Percentiles rank a stretch among this genome's conserved stretches.
Conservation (phyloP, 2,329 filamentous ascomycete species). For the Penicillium sumatraense region DNA sequence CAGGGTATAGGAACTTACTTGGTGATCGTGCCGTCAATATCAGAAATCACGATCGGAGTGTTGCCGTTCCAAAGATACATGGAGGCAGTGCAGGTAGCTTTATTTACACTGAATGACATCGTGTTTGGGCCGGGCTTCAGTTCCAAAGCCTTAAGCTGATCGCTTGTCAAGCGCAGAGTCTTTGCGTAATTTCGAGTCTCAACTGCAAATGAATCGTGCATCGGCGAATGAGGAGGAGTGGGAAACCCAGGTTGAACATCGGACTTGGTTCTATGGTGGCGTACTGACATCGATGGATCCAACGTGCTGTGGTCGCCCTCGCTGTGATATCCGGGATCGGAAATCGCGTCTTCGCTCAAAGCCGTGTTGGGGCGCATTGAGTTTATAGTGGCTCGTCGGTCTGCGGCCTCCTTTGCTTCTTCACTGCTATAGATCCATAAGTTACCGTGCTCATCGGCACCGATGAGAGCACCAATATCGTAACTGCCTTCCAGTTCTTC, state of each 20-base stretch:
- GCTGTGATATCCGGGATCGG: constrained; percentile 94
- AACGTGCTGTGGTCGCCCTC: constrained; percentile 73
- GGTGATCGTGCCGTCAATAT: constrained; percentile 98
- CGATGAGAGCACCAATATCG: constrained; percentile 93
- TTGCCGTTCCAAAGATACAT: constrained; percentile 95
- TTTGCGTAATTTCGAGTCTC: constrained; percentile 93
- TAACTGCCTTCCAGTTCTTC: constrained; percentile 95
- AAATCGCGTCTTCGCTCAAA: constrained; percentile 76
- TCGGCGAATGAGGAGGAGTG: constrained; percentile 60
- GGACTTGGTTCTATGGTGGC: constrained; percentile 64
- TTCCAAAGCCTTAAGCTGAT: constrained; percentile 85
- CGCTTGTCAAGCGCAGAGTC: constrained; percentile 90
- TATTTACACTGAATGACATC: constrained; percentile 96
- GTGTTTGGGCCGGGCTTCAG: constrained; percentile 85
- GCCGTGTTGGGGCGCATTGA: constrained; percentile 55
- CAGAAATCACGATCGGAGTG: constrained; percentile 93
- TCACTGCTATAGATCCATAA: constrained; percentile 99
- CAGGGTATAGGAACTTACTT: constrained; percentile 58
- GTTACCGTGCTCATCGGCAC: constrained; percentile 92
- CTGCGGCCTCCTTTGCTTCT: constrained; percentile 88
- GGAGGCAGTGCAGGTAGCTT: constrained; percentile 85
- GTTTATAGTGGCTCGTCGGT: constrained; percentile 62
- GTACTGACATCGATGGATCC: constrained; percentile 63
- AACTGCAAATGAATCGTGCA: constrained; percentile 54
- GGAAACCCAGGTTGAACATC: constrained; percentile 70